Conservation (phyloP, 2,329 filamentous ascomycete genomes). For the Exophiala calicioides region DNA sequence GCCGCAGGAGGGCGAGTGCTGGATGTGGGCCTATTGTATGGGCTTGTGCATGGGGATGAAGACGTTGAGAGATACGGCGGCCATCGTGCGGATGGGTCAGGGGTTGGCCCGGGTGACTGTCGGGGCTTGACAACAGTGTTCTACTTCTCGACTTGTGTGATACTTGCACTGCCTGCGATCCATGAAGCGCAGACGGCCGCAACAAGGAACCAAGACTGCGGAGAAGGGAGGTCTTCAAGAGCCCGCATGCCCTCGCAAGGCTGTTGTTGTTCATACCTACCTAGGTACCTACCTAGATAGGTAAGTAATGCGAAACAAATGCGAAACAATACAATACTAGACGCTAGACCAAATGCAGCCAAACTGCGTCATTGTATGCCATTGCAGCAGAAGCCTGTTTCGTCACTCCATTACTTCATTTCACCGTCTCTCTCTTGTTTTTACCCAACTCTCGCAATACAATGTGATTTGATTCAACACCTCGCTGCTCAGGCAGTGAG, state of each 20-base stretch:
- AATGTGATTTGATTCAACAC: constrained; percentile 4
- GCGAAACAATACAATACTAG: neutral
- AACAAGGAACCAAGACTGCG: constrained; percentile 1
- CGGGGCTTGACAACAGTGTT: constrained; percentile 4
- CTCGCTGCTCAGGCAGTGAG: constrained; percentile 24
- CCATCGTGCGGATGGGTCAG: constrained; percentile 36
- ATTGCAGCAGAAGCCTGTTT: constrained; percentile 11
- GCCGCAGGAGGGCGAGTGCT: constrained; percentile 64
- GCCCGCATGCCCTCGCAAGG: neutral
- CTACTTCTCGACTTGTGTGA: neutral
- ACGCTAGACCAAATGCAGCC: neutral
- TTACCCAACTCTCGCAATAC: constrained; percentile 17
- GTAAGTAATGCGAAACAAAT: neutral
- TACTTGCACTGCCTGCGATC: too few species aligned
- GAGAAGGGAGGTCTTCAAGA: neutral
- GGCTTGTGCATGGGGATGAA: constrained; percentile 52
- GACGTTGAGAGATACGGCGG: constrained; percentile 38
- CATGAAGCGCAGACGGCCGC: too few species aligned
- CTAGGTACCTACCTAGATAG: neutral
- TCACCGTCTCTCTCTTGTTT: neutral
- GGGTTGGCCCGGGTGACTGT: constrained; percentile 30
- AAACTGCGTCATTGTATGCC: constrained; percentile 19
- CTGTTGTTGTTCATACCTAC: neutral
- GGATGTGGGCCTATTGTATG: constrained; percentile 76
- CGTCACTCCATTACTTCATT: constrained; percentile 3